These are phyloP conservation scores for Apophysomyces trapeziformis DNA, from an alignment of 371 early-diverging fungal species.

Conservation along the genomic window DNA sequence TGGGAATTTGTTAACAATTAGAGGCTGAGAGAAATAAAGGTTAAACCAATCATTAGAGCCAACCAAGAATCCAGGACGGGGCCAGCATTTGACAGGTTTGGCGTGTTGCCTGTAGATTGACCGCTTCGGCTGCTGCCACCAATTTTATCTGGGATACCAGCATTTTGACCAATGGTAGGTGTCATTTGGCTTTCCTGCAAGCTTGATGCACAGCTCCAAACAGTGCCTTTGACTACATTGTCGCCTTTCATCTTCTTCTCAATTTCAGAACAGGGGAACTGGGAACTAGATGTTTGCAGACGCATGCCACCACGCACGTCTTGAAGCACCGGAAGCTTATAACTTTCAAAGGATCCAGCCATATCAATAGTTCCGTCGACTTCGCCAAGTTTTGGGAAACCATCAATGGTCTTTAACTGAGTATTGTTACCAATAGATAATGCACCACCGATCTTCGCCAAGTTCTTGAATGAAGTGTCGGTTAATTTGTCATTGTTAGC, in stretches of 20 bases:
- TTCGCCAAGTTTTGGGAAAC: conserved; percentile 49
- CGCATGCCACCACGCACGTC: conserved; percentile 59
- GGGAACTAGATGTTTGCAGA: conserved; percentile 46
- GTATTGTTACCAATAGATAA: conserved; percentile 65
- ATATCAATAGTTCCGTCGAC: conserved; percentile 59
- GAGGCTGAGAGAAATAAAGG: conserved; percentile 1
- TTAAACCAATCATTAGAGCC: conserved; percentile 15
- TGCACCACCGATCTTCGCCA: conserved; percentile 57
- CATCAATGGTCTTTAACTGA: conserved; percentile 45
- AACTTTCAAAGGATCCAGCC: conserved; percentile 52
- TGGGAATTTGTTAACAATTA: not conserved
- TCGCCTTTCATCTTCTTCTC: conserved; percentile 44
- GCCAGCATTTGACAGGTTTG: not conserved
- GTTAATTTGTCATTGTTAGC: conserved; percentile 54
- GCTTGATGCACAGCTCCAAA: conserved; percentile 49
- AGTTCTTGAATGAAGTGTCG: conserved; percentile 52
- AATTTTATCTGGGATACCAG: not conserved
- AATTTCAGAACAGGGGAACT: conserved; percentile 38
- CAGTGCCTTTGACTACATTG: conserved; percentile 47
- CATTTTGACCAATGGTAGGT: conserved; percentile 45
- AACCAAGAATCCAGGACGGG: conserved; percentile 17
- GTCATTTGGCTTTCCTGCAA: conserved; percentile 38
- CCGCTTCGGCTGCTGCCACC: conserved; percentile 5
- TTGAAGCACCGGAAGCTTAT: conserved; percentile 48
- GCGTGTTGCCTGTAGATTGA: not conserved